phyloP scores from a whole-genome alignment of 441 rosid genomes.

The Erysimum pusillum region DNA sequence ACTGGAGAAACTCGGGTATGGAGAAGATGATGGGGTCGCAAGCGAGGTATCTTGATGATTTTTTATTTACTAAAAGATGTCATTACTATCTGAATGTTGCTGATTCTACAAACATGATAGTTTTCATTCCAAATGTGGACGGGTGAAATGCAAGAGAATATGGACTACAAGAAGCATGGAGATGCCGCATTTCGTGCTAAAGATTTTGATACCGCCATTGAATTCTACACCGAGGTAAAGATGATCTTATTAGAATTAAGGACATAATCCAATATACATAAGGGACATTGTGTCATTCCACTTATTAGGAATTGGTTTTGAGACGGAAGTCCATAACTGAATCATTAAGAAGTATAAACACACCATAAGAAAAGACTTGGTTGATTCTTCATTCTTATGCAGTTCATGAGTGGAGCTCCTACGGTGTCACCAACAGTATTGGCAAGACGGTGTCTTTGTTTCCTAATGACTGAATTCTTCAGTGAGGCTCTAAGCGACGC shows the following conservation, averaged over 20 bases:
- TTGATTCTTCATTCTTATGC: conserved; percentile 12
- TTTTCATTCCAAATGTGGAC: conserved; percentile 90
- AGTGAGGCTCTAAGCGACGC: conserved; percentile 94
- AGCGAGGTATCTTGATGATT: conserved; percentile 64
- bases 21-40: conserved; percentile 74
- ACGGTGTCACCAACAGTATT: conserved; percentile 82
- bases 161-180: conserved; percentile 75
- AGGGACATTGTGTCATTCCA: no score
- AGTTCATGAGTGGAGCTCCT: conserved; percentile 85
- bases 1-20: conserved; percentile 79
- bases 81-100: conserved; percentile 8
- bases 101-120: conserved; percentile 49
- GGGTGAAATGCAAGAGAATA: conserved; percentile 79
- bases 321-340: background rate
- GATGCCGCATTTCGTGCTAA: conserved; percentile 81
- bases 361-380: background rate
- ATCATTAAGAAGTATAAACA: background rate
- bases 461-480: conserved; percentile 76
- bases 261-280: no score
- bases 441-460: conserved; percentile 85
- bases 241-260: no score
- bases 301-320: no score
- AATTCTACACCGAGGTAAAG: conserved; percentile 78
- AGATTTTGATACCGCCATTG: conserved; percentile 76
- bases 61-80: background rate